Conservation (phyloP, 2,329 filamentous ascomycete genomes). For the Tolypocladium tundrense region DNA sequence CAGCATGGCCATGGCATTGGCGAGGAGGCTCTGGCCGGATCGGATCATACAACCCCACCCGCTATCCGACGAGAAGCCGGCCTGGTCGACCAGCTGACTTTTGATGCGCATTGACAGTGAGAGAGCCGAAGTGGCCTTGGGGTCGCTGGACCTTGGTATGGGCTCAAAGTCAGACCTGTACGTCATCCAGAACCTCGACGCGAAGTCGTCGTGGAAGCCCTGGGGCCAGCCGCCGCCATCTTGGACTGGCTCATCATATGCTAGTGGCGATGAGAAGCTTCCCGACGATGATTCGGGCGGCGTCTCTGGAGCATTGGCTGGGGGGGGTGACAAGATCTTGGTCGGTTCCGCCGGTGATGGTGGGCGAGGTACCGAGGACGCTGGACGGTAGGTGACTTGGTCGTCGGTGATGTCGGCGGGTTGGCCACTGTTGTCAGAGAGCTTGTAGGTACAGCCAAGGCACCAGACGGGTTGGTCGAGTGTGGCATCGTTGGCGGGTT, state of each 20-base stretch:
- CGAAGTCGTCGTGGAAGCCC: slow-evolving; percentile 83
- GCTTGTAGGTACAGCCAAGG: slow-evolving; percentile 46
- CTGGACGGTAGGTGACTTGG: slow-evolving; percentile 1
- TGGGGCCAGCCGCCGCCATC: slow-evolving; percentile 68
- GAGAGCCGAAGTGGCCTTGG: slow-evolving; percentile 59
- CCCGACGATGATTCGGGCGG: slow-evolving; percentile 38
- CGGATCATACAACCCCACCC: slow-evolving; percentile 99
- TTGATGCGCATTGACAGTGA: slow-evolving; percentile 79
- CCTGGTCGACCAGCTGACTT: slow-evolving; percentile 65
- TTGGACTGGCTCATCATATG: slow-evolving; percentile 32
- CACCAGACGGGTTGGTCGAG: slow-evolving; percentile 73
- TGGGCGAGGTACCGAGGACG: slow-evolving; percentile 7
- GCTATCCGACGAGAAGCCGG: slow-evolving; percentile 82
- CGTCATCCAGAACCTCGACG: slow-evolving; percentile 91
- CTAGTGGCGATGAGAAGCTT: slow-evolving; percentile 41
- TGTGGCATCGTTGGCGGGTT: slow-evolving; percentile 67
- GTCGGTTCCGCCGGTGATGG: slow-evolving; percentile 4
- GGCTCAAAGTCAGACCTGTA: slow-evolving; percentile 79
- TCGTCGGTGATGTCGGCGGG: slow-evolving; percentile 14
- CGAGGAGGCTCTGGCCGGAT: slow-evolving; percentile 85
- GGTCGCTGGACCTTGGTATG: slow-evolving; percentile 70
- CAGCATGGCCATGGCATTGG: slow-evolving; percentile 68
- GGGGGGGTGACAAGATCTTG: slow-evolving; percentile 9
- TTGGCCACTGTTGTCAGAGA: slow-evolving; percentile 15
- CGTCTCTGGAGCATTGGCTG: slow-evolving; percentile 28